These are phyloP conservation scores for Chrysosporium queenslandicum DNA, from an alignment of 2,329 filamentous ascomycete species.

Conservation along the genomic window DNA sequence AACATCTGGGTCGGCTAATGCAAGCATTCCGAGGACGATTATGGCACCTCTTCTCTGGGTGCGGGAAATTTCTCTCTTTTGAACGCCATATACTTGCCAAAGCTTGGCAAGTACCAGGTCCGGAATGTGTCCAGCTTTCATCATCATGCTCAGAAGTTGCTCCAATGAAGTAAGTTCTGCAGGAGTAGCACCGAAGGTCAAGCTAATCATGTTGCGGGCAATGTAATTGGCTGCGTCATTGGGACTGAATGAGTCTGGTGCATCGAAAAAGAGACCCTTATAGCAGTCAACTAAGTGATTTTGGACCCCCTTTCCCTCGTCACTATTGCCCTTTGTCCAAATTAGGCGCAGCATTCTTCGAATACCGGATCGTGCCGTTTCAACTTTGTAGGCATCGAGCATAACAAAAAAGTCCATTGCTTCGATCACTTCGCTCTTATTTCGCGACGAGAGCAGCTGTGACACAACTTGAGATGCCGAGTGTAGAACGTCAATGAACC, in stretches of 20 bases:
- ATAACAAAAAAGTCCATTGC: conserved; percentile 98
- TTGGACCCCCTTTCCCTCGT: conserved; percentile 97
- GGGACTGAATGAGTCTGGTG: conserved; percentile 72
- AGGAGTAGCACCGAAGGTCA: conserved; percentile 90
- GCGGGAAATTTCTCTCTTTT: conserved; percentile 83
- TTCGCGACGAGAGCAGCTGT: conserved; percentile 82
- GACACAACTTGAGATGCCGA: conserved; percentile 69
- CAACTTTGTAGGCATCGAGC: conserved; percentile 89
- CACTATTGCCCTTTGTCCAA: conserved; percentile 98
- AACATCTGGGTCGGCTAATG: conserved; percentile 82
- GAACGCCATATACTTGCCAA: conserved; percentile 95
- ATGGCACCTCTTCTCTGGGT: conserved; percentile 86
- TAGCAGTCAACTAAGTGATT: conserved; percentile 96
- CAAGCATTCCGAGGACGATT: conserved; percentile 93
- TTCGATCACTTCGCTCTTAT: conserved; percentile 97
- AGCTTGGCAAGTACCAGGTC: conserved; percentile 81
- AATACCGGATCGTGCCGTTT: conserved; percentile 85
- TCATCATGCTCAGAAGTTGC: conserved; percentile 92
- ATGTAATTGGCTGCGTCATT: conserved; percentile 95
- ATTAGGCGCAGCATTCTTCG: conserved; percentile 92
- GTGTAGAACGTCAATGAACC: conserved; percentile 86
- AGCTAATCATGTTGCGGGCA: conserved; percentile 95
- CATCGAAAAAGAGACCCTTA: conserved; percentile 89
- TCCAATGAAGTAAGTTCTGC: conserved; percentile 93
- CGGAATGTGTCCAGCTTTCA: conserved; percentile 80